Base-by-base conservation (phyloP, 805 yeast species). In the Yarrowia alimentaria region DNA sequence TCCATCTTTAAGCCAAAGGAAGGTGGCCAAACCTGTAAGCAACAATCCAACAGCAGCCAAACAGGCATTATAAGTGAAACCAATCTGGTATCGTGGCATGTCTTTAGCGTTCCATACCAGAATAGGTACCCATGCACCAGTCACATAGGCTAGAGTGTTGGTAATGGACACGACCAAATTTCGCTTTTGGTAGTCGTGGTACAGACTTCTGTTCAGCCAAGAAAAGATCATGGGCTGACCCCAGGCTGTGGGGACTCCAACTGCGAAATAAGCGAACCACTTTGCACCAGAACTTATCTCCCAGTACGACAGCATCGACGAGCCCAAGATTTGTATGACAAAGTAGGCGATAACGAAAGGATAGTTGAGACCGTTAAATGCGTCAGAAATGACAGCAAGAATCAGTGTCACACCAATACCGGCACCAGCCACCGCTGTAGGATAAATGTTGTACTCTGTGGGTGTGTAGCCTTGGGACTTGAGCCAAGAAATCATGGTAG, bases 271-370 rank as follows among this genome's bases (percentile, higher is more conserved):
- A 5, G 40, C 40, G 21, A 34, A 34, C 40, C 40, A 34, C 11
- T 34, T 34, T 10, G 40, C 40, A 6, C 40, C 40, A 19, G 20
- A 9, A n/a, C 26, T 14, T 5, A 34, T 21, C 19, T 34, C 12
- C 40, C 40, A 34, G 28, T 34, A 34, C 13, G 40, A 34, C 81
- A 14, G 73, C 73, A 0, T 79, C 70, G 72, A 73, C 76, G 20
- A 69, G 55, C 0, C 79, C 1, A 34, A 9, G 10, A 11, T 34
- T 6, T 34, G 40, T 9, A 34, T 26, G 13, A 34, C 40, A 16
- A 34, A 34, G 13, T 34, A 34, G 13, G 40, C 40, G 14, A 21
- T 26, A 3, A 34, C 40, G 21, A 34, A 34, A 3, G 40, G 40
- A 7, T n/a, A 34, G 11, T 34, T 34, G 28, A 34, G 40, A 3